Percentiles rank a stretch among this genome's conserved stretches.
These are phyloP conservation scores for Fusarium heterosporum DNA, from an alignment of 2,329 filamentous ascomycete species.

Conservation along the genomic window DNA sequence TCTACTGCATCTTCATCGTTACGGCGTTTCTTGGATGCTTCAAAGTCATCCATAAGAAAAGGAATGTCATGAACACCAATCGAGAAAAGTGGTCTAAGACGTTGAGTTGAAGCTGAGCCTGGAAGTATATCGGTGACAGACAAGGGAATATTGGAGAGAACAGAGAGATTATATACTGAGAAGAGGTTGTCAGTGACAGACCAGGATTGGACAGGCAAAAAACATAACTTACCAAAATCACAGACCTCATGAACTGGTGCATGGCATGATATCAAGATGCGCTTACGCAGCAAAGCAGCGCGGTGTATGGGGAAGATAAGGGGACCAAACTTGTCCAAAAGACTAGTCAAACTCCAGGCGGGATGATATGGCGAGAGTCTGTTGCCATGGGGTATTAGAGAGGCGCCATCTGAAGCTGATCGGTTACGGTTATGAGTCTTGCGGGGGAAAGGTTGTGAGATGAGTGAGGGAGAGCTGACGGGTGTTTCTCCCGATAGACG, in stretches of 20 bases:
- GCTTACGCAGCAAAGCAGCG: constrained; percentile 85
- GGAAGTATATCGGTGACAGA: constrained; percentile 78
- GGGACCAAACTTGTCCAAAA: constrained; percentile 88
- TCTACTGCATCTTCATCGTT: constrained; percentile 53
- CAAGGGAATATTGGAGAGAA: constrained; percentile 87
- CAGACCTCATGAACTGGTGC: constrained; percentile 87
- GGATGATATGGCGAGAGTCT: constrained; percentile 83
- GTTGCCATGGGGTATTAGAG: constrained; percentile 70
- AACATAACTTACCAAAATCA: constrained; percentile 79
- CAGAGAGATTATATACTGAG: constrained; percentile 91
- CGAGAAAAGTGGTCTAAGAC: constrained; percentile 87
- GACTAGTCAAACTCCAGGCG: constrained; percentile 80
- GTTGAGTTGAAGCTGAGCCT: constrained; percentile 68
- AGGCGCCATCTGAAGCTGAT: constrained; percentile 71
- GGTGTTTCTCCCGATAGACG: constrained; percentile 59
- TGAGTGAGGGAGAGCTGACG: constrained; percentile 62
- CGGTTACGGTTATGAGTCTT: constrained; percentile 66
- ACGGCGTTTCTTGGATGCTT: constrained; percentile 56
- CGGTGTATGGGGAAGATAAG: constrained; percentile 92
- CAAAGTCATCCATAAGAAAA: constrained; percentile 74
- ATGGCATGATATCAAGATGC: constrained; percentile 87
- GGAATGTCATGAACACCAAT: constrained; percentile 94
- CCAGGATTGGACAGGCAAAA: fast-evolving
- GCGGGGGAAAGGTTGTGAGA: constrained; percentile 48
- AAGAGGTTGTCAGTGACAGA: constrained; percentile 35